phyloP scores from a whole-genome alignment of 1,139 yeast genomes.

The Meyerozyma elateridarum region DNA sequence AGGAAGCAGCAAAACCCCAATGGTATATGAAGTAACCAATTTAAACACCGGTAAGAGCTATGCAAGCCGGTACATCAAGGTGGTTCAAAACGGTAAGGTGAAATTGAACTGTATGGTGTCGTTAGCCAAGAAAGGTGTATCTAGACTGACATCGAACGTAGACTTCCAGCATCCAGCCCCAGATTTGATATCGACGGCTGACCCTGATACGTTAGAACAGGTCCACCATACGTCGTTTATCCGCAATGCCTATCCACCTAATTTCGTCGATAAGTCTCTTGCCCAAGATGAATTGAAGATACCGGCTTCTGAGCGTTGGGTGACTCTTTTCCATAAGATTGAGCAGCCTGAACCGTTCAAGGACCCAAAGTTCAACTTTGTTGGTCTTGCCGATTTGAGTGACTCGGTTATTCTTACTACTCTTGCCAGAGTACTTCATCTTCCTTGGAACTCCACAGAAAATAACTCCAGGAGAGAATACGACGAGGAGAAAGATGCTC shows the following conservation, averaged over 20 bases:
- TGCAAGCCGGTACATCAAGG: conserved; percentile 25
- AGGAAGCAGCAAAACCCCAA: conserved; percentile 46
- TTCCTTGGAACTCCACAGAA: conserved; percentile 43
- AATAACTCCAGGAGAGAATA: conserved; percentile 27
- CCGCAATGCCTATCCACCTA: conserved; percentile 36
- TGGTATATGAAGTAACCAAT: conserved; percentile 54
- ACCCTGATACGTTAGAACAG: conserved; percentile 25
- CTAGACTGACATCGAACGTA: conserved; percentile 5
- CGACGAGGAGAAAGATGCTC: conserved; percentile 32
- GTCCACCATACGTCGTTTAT: conserved; percentile 37
- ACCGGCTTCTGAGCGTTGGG: conserved; percentile 37
- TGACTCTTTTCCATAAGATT: conserved; percentile 29
- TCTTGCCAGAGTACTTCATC: conserved; percentile 37
- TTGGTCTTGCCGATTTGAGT: conserved; percentile 38
- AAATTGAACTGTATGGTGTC: conserved; percentile 30
- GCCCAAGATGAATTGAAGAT: conserved; percentile 33
- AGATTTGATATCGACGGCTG: conserved; percentile 22
- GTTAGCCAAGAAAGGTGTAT: conserved; percentile 18
- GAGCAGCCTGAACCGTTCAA: conserved; percentile 20
- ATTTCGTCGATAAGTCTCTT: conserved; percentile 28
- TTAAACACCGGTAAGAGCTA: conserved; percentile 35
- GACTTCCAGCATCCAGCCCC: conserved; percentile 19
- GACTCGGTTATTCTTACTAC: conserved; percentile 42
- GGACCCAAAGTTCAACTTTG: conserved; percentile 29
- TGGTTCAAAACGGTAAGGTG: conserved; percentile 25